Evolutionary conservation across 148 eudicot species (phyloP).

Genomic region (Oxyria digyna): DNA sequence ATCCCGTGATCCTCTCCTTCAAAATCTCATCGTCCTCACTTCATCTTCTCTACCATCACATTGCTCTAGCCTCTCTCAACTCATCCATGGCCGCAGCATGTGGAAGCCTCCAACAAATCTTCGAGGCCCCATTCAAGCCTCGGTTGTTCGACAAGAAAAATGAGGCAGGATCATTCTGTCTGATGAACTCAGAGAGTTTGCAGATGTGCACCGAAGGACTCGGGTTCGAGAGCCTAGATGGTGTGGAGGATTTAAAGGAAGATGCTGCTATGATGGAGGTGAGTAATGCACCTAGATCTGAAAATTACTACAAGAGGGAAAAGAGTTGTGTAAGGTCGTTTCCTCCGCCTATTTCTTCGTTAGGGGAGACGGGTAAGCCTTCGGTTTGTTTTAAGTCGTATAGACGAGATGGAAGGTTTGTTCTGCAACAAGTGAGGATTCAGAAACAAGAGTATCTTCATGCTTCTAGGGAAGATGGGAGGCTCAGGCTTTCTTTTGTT

Average conservation of each 20-base stretch:
- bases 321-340: slow-evolving; percentile 7
- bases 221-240: slow-evolving; percentile 74
- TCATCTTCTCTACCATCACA: not conserved
- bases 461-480: slow-evolving; percentile 62
- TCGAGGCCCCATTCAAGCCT: slow-evolving; percentile 40
- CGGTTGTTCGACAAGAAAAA: slow-evolving; percentile 15
- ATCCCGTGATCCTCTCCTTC: slow-evolving; percentile 26
- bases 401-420: slow-evolving; percentile 57
- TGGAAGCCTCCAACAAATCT: slow-evolving; percentile 58
- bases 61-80: no score
- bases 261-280: not conserved
- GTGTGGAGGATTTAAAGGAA: slow-evolving; percentile 36
- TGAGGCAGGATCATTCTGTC: not conserved
- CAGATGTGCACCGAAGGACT: slow-evolving; percentile 83
- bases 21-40: slow-evolving; percentile 3
- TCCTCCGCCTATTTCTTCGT: slow-evolving; percentile 81
- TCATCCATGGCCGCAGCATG: slow-evolving; percentile 55
- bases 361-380: slow-evolving; percentile 63
- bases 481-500: slow-evolving; percentile 47
- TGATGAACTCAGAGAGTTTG: slow-evolving; percentile 52
- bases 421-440: slow-evolving; percentile 49
- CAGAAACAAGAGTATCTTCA: slow-evolving; percentile 54
- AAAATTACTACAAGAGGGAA: not conserved
- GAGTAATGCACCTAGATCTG: not conserved
- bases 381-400: slow-evolving; percentile 53